A percentile compares a stretch with the other conserved stretches of the same genome.
Evolutionary conservation across 1,139 yeast genomes (phyloP).

Genomic region (Hansenula sp.): DNA sequence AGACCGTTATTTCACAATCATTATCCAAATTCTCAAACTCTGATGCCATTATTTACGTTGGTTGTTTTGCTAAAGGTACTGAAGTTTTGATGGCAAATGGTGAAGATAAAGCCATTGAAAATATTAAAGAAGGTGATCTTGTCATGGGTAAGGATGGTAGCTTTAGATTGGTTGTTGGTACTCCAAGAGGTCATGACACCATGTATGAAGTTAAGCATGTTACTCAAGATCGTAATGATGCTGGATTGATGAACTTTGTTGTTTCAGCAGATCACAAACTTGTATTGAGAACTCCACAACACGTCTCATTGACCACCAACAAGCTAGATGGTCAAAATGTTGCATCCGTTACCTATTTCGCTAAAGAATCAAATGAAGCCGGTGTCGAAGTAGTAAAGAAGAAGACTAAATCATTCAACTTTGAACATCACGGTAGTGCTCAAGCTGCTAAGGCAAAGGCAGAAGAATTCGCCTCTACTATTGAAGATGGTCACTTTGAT

Average conservation of each 20-base stretch:
- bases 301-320: constrained; percentile 13
- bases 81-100: constrained; percentile 40
- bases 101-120: constrained; percentile 29
- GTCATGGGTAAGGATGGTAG: constrained; percentile 42
- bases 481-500: constrained; percentile 20
- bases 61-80: constrained; percentile 43
- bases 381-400: constrained; percentile 14
- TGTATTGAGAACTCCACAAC: constrained; percentile 26
- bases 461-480: constrained; percentile 16
- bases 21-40: constrained; percentile 96
- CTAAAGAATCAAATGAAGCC: constrained; percentile 5
- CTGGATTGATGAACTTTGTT: constrained; percentile 17
- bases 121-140: constrained; percentile 31
- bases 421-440: constrained; percentile 16
- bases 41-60: constrained; percentile 91
- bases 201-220: constrained; percentile 34
- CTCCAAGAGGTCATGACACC: constrained; percentile 37
- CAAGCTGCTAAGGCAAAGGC: constrained; percentile 20
- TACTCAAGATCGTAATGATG: constrained; percentile 13
- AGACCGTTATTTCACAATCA: constrained; percentile 97
- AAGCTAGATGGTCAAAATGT: constrained; percentile 11
- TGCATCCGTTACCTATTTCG: constrained; percentile 24
- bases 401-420: constrained; percentile 17
- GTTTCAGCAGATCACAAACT: constrained; percentile 29
- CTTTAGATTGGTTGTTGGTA: constrained; percentile 34